Evolutionary conservation across 225 moss, liverwort and hornwort genomes (phyloP).

Genomic region (Polytrichum formosum): DNA sequence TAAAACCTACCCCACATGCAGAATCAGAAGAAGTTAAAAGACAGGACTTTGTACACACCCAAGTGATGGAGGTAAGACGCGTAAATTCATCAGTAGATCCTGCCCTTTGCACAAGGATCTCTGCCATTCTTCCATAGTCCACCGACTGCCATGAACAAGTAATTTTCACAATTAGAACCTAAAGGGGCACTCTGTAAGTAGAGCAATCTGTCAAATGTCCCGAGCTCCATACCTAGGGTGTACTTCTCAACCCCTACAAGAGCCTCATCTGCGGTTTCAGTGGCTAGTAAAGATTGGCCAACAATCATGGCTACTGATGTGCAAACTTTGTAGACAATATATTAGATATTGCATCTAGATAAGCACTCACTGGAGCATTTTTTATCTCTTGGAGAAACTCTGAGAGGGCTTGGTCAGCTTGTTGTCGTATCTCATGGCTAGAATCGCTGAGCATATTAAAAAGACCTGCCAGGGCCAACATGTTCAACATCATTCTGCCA

Average conservation of each 20-base stretch:
- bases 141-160: constrained; percentile 63
- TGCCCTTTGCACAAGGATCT: constrained; percentile 90
- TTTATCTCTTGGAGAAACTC: constrained; percentile 95
- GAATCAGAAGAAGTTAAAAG: background rate
- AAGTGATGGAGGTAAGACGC: constrained; percentile 79
- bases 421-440: constrained; percentile 81
- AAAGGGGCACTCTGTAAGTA: background rate
- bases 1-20: background rate
- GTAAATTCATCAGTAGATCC: constrained; percentile 87
- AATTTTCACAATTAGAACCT: background rate
- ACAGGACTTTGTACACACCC: constrained; percentile 44
- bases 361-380: constrained; percentile 70
- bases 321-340: background rate
- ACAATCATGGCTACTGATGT: background rate
- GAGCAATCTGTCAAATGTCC: constrained; percentile 6
- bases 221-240: background rate
- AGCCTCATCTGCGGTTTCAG: background rate
- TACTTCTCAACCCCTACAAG: background rate
- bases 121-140: constrained; percentile 95
- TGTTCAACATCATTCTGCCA: background rate
- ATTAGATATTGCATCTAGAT: background rate
- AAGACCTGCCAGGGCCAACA: constrained; percentile 48
- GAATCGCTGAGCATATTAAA: constrained; percentile 96
- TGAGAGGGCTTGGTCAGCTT: constrained; percentile 86
- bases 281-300: background rate